phyloP scores from a whole-genome alignment of 1,284 basidiomycete species.

The Phlebopus sp. region DNA sequence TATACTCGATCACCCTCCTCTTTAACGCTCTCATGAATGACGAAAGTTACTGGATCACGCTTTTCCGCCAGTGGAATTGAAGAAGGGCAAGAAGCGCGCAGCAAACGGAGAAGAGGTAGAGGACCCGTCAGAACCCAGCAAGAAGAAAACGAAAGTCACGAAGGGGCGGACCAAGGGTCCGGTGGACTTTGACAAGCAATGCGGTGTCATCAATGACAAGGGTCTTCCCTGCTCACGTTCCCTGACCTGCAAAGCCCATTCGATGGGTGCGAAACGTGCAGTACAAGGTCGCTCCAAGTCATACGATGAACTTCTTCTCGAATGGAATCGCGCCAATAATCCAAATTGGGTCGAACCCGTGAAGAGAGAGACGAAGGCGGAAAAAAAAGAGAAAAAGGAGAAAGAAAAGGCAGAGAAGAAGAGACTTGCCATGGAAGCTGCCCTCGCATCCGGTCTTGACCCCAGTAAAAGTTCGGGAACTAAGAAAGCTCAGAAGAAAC shows the following conservation, averaged over 20 bases:
- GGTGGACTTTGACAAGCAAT: conserved; percentile 90
- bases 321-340: conserved; percentile 92
- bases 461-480: conserved; percentile 37
- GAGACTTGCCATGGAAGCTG: conserved; percentile 61
- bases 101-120: conserved; percentile 61
- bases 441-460: conserved; percentile 56
- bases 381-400: conserved; percentile 78
- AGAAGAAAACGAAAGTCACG: conserved; percentile 77
- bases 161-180: conserved; percentile 81
- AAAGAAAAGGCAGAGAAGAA: conserved; percentile 78
- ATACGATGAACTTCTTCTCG: conserved; percentile 87
- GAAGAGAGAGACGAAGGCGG: conserved; percentile 77
- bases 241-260: conserved; percentile 97
- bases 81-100: conserved; percentile 68
- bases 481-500: conserved; percentile 58
- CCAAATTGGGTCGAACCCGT: conserved; percentile 94
- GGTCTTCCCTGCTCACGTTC: conserved; percentile 92
- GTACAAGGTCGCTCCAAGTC: conserved; percentile 83
- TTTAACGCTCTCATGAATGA: conserved; percentile 10
- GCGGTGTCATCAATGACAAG: conserved; percentile 98
- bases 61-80: conserved; percentile 25
- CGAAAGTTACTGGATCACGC: background rate
- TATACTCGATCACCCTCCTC: conserved; percentile 27
- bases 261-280: conserved; percentile 94
- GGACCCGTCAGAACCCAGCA: conserved; percentile 56